These are phyloP conservation scores for Choanephora cucurbitarum DNA, from an alignment of 371 early-diverging fungal species.

Conservation along the genomic window DNA sequence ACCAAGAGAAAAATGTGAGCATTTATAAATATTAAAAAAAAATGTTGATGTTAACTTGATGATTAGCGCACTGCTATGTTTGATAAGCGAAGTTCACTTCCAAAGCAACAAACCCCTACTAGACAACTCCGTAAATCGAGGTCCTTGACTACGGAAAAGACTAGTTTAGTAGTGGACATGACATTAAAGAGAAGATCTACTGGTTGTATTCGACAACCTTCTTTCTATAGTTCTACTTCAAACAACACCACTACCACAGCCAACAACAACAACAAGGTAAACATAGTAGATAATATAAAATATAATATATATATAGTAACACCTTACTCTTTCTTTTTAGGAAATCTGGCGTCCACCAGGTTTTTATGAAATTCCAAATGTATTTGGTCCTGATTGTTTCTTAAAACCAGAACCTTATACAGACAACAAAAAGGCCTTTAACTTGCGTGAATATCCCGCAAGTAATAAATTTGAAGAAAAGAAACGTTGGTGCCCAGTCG, in stretches of 20 bases:
- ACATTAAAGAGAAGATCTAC: constrained; percentile 50
- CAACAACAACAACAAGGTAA: too few species aligned
- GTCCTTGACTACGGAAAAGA: constrained; percentile 40
- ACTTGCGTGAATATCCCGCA: constrained; percentile 28
- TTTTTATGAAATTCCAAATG: constrained; percentile 48
- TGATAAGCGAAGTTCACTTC: constrained; percentile 11
- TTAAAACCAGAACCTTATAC: constrained; percentile 38
- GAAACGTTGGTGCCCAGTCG: constrained; percentile 46
- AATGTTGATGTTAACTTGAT: constrained; percentile 1
- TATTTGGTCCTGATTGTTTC: constrained; percentile 44
- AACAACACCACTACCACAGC: constrained; percentile 4
- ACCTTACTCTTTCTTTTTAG: constrained; percentile 8
- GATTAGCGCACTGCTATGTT: constrained; percentile 2
- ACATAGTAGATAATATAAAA: too few species aligned
- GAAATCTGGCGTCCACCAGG: constrained; percentile 52
- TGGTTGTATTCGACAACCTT: constrained; percentile 39
- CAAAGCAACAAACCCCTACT: background rate
- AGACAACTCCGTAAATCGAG: constrained; percentile 40
- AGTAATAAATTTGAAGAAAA: constrained; percentile 19
- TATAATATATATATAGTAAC: background rate
- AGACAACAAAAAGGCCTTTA: constrained; percentile 15
- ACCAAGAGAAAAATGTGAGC: constrained; percentile 23
- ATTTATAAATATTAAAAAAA: too few species aligned
- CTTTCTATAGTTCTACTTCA: constrained; percentile 25
- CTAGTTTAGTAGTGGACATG: constrained; percentile 28